Percentiles rank a stretch among this genome's conserved stretches.
phyloP scores from a whole-genome alignment of 2,329 filamentous ascomycete species.

The Aspergillus sclerotialis region DNA sequence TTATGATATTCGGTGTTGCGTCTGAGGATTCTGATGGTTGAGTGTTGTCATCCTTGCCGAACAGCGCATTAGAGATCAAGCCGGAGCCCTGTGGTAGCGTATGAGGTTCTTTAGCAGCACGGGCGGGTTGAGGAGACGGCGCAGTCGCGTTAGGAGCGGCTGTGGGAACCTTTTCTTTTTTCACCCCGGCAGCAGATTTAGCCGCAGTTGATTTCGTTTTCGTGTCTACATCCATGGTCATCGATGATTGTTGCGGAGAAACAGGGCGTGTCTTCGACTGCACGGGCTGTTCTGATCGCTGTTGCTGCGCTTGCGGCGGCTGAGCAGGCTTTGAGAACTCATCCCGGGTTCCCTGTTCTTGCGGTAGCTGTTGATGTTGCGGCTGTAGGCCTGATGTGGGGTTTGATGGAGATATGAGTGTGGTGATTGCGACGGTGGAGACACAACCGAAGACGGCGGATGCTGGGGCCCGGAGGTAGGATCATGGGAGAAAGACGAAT shows the following conservation, averaged over 20 bases:
- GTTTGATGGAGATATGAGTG: slow-evolving; percentile 19
- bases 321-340: too few relatives aligned
- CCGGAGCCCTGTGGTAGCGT: slow-evolving; percentile 57
- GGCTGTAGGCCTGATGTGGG: slow-evolving; percentile 15
- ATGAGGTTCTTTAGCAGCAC: slow-evolving; percentile 49
- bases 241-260: slow-evolving; percentile 16
- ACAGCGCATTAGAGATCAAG: slow-evolving; percentile 55
- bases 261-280: slow-evolving; percentile 7
- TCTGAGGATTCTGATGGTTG: slow-evolving; percentile 37
- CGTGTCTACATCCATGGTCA: slow-evolving; percentile 30
- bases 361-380: slow-evolving; percentile 11
- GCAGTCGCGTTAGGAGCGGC: slow-evolving; percentile 37
- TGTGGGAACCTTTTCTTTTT: slow-evolving; percentile 28
- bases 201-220: slow-evolving; percentile 9
- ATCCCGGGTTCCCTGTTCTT: background rate
- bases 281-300: slow-evolving; percentile 9
- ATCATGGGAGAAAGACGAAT: too few relatives aligned
- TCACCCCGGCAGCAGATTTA: slow-evolving; percentile 33
- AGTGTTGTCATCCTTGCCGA: slow-evolving; percentile 45
- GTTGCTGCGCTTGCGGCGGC: slow-evolving; percentile 9
- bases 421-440: slow-evolving; percentile 11
- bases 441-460: slow-evolving; percentile 15
- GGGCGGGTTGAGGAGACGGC: slow-evolving; percentile 44
- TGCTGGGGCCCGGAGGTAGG: too few relatives aligned
- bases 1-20: slow-evolving; percentile 67